A percentile compares a stretch with the other conserved stretches of the same genome.
Conservation (phyloP, 2,329 filamentous ascomycete genomes). For the Fusarium sp. region DNA sequence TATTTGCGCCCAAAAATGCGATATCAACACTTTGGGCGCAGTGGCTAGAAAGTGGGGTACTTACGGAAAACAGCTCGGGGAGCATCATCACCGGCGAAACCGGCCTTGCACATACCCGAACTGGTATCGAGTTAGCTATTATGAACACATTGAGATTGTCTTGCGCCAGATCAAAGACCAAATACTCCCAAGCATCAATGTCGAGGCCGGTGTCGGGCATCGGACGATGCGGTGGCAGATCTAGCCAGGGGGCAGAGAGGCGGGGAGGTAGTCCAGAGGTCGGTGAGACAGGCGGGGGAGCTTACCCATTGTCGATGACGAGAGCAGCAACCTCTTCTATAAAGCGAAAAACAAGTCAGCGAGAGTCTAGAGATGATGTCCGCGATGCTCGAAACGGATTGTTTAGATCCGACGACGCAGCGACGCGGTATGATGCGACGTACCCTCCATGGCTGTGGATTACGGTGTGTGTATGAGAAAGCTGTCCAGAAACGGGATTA, state of each 20-base stretch:
- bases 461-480: conserved; percentile 48
- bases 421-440: conserved; percentile 48
- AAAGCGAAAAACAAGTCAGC: conserved; percentile 58
- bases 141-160: not conserved
- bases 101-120: conserved; percentile 99
- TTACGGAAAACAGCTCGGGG: conserved; percentile 99
- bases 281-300: conserved; percentile 56
- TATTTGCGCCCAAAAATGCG: conserved; percentile 18
- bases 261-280: conserved; percentile 45
- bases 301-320: conserved; percentile 99
- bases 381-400: conserved; percentile 37
- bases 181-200: conserved; percentile 15
- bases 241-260: conserved; percentile 30
- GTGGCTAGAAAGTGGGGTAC: conserved; percentile 57
- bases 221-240: conserved; percentile 40
- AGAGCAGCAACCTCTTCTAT: conserved; percentile 99
- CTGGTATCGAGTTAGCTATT: conserved; percentile 65
- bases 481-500: conserved; percentile 50
- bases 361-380: conserved; percentile 34
- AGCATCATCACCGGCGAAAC: conserved; percentile 99
- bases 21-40: conserved; percentile 36
- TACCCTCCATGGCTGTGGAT: conserved; percentile 69
- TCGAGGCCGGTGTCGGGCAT: conserved; percentile 34
- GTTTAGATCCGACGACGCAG: conserved; percentile 41
- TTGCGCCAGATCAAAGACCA: conserved; percentile 4